Evolutionary conservation across 164 flowering plant species (phyloP).

Genomic region (Chimonanthus salicifolius): DNA sequence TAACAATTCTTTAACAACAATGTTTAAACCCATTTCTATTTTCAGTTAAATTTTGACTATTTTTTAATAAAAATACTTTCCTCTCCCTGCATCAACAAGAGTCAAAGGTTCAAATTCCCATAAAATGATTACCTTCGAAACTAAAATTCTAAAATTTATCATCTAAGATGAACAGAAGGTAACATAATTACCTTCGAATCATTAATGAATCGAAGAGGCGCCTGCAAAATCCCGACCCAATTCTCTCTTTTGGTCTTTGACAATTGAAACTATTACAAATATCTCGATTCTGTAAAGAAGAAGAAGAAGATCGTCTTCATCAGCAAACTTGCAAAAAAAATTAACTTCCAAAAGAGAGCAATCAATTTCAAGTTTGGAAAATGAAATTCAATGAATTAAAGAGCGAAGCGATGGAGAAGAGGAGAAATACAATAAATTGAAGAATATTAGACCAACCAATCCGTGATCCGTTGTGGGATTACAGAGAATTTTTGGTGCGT

Average conservation of each 20-base stretch:
- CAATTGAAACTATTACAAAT: not conserved
- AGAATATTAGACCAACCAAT: not conserved
- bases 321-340: not conserved
- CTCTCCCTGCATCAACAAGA: no score
- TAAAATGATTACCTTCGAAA: no score
- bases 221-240: not conserved
- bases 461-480: not conserved
- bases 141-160: no score
- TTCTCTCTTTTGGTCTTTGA: not conserved
- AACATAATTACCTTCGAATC: not conserved
- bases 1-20: no score
- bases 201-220: not conserved
- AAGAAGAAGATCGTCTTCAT: not conserved
- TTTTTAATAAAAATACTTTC: no score
- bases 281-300: not conserved
- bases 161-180: not conserved
- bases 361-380: not conserved
- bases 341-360: not conserved
- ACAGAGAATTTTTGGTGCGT: not conserved
- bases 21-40: no score
- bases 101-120: no score
- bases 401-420: not conserved
- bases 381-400: not conserved
- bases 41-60: no score
- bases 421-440: not conserved